Evolutionary conservation across 139 green algal genomes (phyloP), one percentile per base, ranked within the genome.

Genomic region (Chlorella ohadii): DNA sequence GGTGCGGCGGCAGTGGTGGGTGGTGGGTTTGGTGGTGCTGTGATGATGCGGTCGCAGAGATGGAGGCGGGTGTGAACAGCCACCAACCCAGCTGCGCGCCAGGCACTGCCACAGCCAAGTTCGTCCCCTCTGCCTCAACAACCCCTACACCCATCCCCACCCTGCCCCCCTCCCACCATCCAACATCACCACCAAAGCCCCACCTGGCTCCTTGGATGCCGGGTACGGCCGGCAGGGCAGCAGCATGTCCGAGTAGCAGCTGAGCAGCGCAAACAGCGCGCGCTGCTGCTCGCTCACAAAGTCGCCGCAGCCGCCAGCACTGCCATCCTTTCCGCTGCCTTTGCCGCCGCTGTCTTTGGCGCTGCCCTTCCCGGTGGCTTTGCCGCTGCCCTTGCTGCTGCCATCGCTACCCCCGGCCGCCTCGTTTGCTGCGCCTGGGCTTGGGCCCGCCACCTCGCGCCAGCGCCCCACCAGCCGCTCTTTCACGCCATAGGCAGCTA

Each of bases 201-300:
- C 51, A 59, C 51, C 51, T 59, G 51, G 15, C 11, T 59, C 51
- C 51, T 59, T 59, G 51, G 51, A 59, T 13, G 11, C 51, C 15
- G 70, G 90, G 81, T 96, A 96, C 17, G 84, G 82, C 7, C 86
- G 65, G 28, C 61, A 76, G 0, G 90, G 72, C 36, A 92, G 51
- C 33, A 92, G 79, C 22, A 97, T 39, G 64, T 97, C 94, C 0
- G 66, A 61, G 78, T 96, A 95, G 63, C 75, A 88, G 82, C 83
- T 90, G 25, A 94, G 84, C 23, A 92, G 70, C 6, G 83, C 74
- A 72, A 96, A 96, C 5, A 95, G 71, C 5, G 83, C 81, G 3
- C 72, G 84, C 83, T 96, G 93, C 71, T 83, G 66, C 22, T 25
- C 28, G 55, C 19, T 70, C 9, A 59, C 72, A 85, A 95, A 95